Base-by-base conservation (phyloP, 192 early-diverging fungal genomes). In the Coemansia sp. region DNA sequence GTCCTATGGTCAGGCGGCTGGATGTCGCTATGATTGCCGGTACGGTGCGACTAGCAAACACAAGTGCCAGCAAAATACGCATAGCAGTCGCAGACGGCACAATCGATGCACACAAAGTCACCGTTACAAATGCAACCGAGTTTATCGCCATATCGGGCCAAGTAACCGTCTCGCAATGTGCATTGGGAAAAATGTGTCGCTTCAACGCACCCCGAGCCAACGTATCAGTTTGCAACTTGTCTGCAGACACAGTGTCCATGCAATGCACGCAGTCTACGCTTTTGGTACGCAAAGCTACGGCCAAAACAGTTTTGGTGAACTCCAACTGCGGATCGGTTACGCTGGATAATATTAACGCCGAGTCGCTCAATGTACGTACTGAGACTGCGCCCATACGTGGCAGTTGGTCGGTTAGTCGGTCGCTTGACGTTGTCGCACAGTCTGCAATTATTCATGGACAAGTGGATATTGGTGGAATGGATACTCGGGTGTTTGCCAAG, bases 11-110 rank as follows among this genome's bases (percentile, higher is more conserved):
- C 1, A 26, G 37, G 5, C 47, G 45, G 0, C 43, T 78, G 11
- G 71, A 78, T 37, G 52, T 54, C 1, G 75, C 75, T 3, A 37
- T 63, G 32, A 50, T 78, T n/a, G 53, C 59, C 11, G 70, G 75
- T 1, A 23, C 53, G 0, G 61, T 62, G 24, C 37, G 32, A 10
- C 54, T 78, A 26, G 14, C 32, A 1, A 22, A 49, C 4, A 39
- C 69, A 1, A 4, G 18, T 20, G 48, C 35, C 6, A 35, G 35
- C 13, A 59, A 41, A 10, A 11, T 78, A 26, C 70, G 75, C 2
- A 43, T 78, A 7, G 70, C 69, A 3, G 49, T 73, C 16, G 65
- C 49, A 19, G 45, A 65, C 24, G 75, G 75, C 13, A n/a, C 54
- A 1, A 63, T 78, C 13, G 26, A 56, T 20, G 61, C 62, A 8